phyloP scores from a whole-genome alignment of 2,329 filamentous ascomycete genomes.

The Metarhizium robertsii region DNA sequence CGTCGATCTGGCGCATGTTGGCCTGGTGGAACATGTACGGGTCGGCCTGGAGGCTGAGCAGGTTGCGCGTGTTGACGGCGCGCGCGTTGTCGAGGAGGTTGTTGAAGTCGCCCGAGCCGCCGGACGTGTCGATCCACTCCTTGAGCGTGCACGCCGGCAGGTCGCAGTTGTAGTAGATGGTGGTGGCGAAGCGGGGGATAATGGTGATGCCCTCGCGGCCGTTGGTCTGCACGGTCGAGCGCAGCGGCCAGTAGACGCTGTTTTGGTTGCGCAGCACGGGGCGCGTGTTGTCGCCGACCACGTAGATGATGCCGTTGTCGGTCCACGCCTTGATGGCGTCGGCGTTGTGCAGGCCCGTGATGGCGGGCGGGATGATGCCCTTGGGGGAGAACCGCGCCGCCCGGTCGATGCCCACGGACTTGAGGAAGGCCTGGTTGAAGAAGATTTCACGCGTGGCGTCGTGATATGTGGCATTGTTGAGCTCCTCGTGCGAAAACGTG shows the following conservation, averaged over 20 bases:
- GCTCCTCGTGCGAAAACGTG: slow-evolving; percentile 50
- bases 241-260: slow-evolving; percentile 46
- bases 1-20: slow-evolving; percentile 44
- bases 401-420: slow-evolving; percentile 38
- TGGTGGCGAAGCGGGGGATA: slow-evolving; percentile 50
- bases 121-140: slow-evolving; percentile 53
- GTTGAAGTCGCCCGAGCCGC: slow-evolving; percentile 41
- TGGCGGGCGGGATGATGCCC: slow-evolving; percentile 53
- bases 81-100: slow-evolving; percentile 41
- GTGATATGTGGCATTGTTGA: slow-evolving; percentile 50
- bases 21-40: slow-evolving; percentile 56
- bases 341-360: slow-evolving; percentile 56
- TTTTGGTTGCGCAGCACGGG: slow-evolving; percentile 40
- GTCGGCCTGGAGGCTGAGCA: slow-evolving; percentile 46
- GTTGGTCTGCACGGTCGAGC: slow-evolving; percentile 38
- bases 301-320: slow-evolving; percentile 48
- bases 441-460: slow-evolving; percentile 48
- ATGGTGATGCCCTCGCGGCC: slow-evolving; percentile 47
- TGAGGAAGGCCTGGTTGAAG: slow-evolving; percentile 51
- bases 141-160: slow-evolving; percentile 43
- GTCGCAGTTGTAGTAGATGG: slow-evolving; percentile 58
- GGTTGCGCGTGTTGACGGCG: slow-evolving; percentile 43
- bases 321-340: slow-evolving; percentile 50
- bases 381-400: slow-evolving; percentile 38
- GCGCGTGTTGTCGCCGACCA: slow-evolving; percentile 56